Conservation (phyloP, 2,329 filamentous ascomycete genomes). For the Didymella glomerata region DNA sequence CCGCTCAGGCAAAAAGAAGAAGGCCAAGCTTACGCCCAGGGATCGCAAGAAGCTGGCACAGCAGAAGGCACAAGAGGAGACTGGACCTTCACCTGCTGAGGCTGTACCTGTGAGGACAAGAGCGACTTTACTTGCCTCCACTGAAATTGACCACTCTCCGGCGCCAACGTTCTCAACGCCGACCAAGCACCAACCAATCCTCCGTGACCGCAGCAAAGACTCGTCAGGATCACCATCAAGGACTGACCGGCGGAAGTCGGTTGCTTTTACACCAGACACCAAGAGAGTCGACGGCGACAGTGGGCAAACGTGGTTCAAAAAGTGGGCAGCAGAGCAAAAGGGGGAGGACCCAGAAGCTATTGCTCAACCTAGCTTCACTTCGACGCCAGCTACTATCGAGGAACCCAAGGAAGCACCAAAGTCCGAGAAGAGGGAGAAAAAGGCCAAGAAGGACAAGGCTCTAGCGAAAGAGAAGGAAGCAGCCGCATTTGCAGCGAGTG, state of each 20-base stretch:
- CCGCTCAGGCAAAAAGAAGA: constrained; percentile 34
- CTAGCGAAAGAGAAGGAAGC: constrained; percentile 24
- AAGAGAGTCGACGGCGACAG: constrained; percentile 66
- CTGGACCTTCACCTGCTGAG: constrained; percentile 37
- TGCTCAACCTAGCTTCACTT: constrained; percentile 39
- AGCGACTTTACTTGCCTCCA: constrained; percentile 43
- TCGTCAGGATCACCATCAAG: constrained; percentile 37
- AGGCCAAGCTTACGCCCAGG: constrained; percentile 18
- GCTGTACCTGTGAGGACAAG: constrained; percentile 18
- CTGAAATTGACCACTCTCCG: constrained; percentile 34
- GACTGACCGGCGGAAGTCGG: constrained; percentile 61
- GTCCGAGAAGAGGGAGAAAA: constrained; percentile 24
- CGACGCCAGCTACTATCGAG: constrained; percentile 29
- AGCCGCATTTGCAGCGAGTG: constrained; percentile 17
- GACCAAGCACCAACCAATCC: constrained; percentile 25
- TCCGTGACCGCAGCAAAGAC: constrained; percentile 27
- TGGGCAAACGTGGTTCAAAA: constrained; percentile 61
- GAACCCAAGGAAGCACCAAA: constrained; percentile 35
- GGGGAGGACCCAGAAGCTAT: constrained; percentile 34
- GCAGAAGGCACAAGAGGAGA: constrained; percentile 11
- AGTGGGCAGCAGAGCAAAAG: constrained; percentile 55
- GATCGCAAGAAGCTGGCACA: constrained; percentile 15
- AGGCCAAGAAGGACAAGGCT: constrained; percentile 27
- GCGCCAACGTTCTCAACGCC: constrained; percentile 28
- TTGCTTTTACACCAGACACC: constrained; percentile 71